Evolutionary conservation across 306 rosid species (phyloP).

Genomic region (Lathyrus aphaca): DNA sequence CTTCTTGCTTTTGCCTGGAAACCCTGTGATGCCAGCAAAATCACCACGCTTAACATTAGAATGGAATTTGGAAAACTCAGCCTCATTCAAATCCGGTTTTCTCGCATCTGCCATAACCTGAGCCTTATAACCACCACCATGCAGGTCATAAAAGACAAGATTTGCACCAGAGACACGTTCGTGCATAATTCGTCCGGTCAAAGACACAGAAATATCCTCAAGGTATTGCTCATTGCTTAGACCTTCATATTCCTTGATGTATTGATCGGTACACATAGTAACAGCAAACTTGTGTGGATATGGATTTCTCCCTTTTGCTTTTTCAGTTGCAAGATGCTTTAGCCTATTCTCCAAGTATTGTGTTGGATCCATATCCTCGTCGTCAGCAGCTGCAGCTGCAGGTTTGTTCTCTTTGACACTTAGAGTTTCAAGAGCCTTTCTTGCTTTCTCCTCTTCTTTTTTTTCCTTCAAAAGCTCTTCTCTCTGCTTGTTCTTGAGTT

Average conservation of each 20-base stretch:
- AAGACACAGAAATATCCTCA: constrained; percentile 62
- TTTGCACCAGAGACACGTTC: constrained; percentile 73
- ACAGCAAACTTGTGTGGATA: constrained; percentile 84
- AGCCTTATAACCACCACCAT: constrained; percentile 64
- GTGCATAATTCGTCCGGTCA: constrained; percentile 70
- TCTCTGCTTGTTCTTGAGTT: constrained; percentile 64
- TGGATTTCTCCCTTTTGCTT: constrained; percentile 61
- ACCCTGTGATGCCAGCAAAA: constrained; percentile 77
- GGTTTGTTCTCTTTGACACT: constrained; percentile 57
- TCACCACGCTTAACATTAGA: constrained; percentile 87
- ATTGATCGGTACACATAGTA: constrained; percentile 55
- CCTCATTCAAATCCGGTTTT: constrained; percentile 61
- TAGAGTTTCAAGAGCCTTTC: constrained; percentile 60
- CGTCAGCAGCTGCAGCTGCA: constrained; percentile 57
- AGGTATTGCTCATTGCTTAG: constrained; percentile 72
- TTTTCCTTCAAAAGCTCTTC: constrained; percentile 76
- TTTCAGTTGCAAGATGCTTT: constrained; percentile 62
- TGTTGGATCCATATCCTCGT: constrained; percentile 95
- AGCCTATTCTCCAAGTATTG: constrained; percentile 86
- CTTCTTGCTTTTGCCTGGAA: constrained; percentile 94
- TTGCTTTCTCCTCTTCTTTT: constrained; percentile 82
- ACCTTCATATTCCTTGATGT: constrained; percentile 51
- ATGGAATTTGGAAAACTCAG: constrained; percentile 71
- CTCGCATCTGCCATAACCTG: constrained; percentile 93
- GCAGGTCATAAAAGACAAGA: constrained; percentile 77